phyloP scores from a whole-genome alignment of 306 rosid genomes.

The Sindora glabra region DNA sequence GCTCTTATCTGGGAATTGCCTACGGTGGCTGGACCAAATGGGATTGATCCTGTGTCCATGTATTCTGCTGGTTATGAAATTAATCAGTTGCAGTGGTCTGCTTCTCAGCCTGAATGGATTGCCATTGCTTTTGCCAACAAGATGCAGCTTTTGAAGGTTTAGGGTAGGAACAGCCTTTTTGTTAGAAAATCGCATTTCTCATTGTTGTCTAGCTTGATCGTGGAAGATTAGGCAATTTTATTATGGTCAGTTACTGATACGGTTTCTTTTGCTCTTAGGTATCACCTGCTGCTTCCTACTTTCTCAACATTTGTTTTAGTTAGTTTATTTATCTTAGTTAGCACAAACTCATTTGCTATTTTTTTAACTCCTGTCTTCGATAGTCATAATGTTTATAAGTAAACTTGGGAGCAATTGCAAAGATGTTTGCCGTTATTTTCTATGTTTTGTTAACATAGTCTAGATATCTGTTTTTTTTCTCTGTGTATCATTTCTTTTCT shows the following conservation, averaged over 20 bases:
- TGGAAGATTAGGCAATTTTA: no score
- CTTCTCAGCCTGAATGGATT: slow-evolving; percentile 84
- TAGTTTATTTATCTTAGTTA: not conserved
- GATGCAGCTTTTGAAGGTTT: slow-evolving; percentile 91
- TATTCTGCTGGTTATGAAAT: slow-evolving; percentile 63
- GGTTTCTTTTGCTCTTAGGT: not conserved
- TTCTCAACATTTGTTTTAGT: not conserved
- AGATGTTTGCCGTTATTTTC: no score
- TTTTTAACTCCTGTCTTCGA: no score
- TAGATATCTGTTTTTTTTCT: not conserved
- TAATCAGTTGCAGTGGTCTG: slow-evolving; percentile 90
- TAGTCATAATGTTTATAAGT: no score
- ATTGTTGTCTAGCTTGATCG: slow-evolving; percentile 10
- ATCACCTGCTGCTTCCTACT: not conserved
- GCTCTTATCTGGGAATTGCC: slow-evolving; percentile 95
- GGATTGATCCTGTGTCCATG: slow-evolving; percentile 79
- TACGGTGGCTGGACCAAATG: slow-evolving; percentile 61
- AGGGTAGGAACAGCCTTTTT: slow-evolving; percentile 17
- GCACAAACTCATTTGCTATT: not conserved
- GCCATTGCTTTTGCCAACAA: slow-evolving; percentile 78
- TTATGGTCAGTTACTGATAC: no score
- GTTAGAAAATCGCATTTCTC: not conserved
- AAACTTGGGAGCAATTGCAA: no score
- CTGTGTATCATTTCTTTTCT: not conserved
- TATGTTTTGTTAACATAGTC: not conserved